Conservation (phyloP, 257 asterid species). For the Salvia hispanica region DNA sequence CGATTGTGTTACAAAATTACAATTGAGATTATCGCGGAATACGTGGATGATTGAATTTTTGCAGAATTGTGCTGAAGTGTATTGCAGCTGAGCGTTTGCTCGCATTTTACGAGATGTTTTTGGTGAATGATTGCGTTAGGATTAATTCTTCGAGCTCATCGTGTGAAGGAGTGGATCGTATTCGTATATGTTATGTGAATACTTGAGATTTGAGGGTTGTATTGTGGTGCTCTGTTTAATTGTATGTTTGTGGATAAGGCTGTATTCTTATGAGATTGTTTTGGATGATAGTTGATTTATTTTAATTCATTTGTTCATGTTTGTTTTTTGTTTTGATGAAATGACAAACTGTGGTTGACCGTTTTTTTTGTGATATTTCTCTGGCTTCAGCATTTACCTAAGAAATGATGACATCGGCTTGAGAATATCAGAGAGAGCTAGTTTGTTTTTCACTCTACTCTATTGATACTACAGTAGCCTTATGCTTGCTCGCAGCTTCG, state of each 20-base stretch:
- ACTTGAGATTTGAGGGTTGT: background rate
- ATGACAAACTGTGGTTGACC: background rate
- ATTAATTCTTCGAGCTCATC: background rate
- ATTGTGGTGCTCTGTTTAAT: too few relatives aligned
- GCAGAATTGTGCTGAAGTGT: constrained; percentile 19
- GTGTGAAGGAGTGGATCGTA: background rate
- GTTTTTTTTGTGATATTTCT: background rate
- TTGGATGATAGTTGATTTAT: background rate
- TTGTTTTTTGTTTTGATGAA: constrained; percentile 1
- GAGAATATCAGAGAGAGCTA: constrained; percentile 12
- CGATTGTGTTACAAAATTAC: background rate
- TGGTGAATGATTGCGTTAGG: constrained; percentile 6
- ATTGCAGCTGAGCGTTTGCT: constrained; percentile 21
- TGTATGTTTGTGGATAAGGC: constrained; percentile 22
- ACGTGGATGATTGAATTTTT: constrained; percentile 12
- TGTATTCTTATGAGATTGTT: background rate
- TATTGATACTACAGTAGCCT: constrained; percentile 1
- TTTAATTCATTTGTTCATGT: too few relatives aligned
- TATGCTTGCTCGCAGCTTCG: background rate
- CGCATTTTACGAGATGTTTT: background rate
- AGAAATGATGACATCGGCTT: constrained; percentile 3
- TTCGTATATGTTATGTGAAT: background rate
- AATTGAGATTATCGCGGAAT: background rate
- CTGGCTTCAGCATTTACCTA: background rate
- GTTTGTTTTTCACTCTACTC: background rate